These are phyloP conservation scores for Leucosporidium yakuticum DNA, from an alignment of 768 basidiomycete species.

Conservation along the genomic window DNA sequence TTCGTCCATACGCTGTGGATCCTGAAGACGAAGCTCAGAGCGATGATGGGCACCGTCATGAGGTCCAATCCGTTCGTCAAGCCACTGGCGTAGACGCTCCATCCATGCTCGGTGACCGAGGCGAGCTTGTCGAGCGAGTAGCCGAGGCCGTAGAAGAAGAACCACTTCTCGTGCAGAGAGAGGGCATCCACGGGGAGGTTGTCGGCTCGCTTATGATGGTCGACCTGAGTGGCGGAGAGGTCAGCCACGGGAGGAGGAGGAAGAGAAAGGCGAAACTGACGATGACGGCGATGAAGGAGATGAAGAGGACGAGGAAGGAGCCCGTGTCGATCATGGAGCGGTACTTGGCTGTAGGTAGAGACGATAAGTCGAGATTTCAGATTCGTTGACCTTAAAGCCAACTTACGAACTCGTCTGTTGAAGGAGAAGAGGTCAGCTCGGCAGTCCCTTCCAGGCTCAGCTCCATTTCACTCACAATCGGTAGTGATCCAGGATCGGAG, in stretches of 20 bases:
- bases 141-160: constrained; percentile 34
- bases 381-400: neutral
- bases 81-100: constrained; percentile 23
- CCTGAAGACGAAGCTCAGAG: constrained; percentile 24
- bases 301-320: constrained; percentile 30
- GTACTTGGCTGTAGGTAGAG: constrained; percentile 13
- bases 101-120: constrained; percentile 28
- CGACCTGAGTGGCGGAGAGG: constrained; percentile 26
- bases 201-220: constrained; percentile 24
- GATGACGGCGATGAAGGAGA: constrained; percentile 33
- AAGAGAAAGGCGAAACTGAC: neutral
- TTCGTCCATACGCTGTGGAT: constrained; percentile 10
- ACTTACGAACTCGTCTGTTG: neutral
- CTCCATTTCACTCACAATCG: constrained; percentile 25
- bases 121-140: constrained; percentile 33
- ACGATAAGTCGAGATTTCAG: neutral
- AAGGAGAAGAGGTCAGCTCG: too few relatives aligned
- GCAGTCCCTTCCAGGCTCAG: too few relatives aligned
- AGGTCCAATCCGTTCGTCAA: constrained; percentile 28
- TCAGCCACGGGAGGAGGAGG: constrained; percentile 28
- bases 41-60: constrained; percentile 26
- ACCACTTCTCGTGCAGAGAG: constrained; percentile 22
- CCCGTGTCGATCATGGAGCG: constrained; percentile 24
- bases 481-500: constrained; percentile 41
- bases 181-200: constrained; percentile 12